A percentile compares a stretch with the other conserved stretches of the same genome.
phyloP scores from a whole-genome alignment of 2,329 filamentous ascomycete species.

The Hymenoscyphus infarciens region DNA sequence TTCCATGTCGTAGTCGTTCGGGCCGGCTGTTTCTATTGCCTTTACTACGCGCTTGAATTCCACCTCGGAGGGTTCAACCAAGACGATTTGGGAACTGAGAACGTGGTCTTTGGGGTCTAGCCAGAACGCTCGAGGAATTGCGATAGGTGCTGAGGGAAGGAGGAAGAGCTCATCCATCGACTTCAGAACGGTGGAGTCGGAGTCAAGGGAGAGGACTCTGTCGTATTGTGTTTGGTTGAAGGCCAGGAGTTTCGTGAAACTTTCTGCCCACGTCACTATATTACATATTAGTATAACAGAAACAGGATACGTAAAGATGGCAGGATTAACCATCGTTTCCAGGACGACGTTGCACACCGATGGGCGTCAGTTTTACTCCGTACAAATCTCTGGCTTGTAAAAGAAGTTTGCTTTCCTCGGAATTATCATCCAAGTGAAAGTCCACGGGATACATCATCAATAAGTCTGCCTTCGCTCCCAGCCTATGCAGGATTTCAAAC shows the following conservation, averaged over 20 bases:
- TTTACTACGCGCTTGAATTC: slow-evolving; percentile 43
- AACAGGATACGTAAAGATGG: background rate
- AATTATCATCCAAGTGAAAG: slow-evolving; percentile 36
- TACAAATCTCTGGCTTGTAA: slow-evolving; percentile 43
- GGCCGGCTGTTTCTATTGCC: slow-evolving; percentile 24
- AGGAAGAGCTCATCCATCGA: slow-evolving; percentile 59
- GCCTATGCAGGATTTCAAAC: slow-evolving; percentile 38
- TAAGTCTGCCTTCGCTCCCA: slow-evolving; percentile 44
- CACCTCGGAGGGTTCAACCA: slow-evolving; percentile 51
- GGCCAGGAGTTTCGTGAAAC: slow-evolving; percentile 62
- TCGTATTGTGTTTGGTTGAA: slow-evolving; percentile 62
- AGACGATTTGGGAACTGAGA: slow-evolving; percentile 53
- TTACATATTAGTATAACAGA: slow-evolving; percentile 22
- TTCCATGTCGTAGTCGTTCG: slow-evolving; percentile 55
- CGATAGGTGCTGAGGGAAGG: slow-evolving; percentile 48
- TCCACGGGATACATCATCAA: slow-evolving; percentile 44
- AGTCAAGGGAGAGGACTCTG: slow-evolving; percentile 20
- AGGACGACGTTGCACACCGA: slow-evolving; percentile 39
- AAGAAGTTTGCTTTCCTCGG: slow-evolving; percentile 37
- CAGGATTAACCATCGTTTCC: slow-evolving; percentile 19
- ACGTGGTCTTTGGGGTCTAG: slow-evolving; percentile 39
- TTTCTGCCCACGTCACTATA: slow-evolving; percentile 54
- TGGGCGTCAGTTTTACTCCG: slow-evolving; percentile 42
- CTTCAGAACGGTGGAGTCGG: slow-evolving; percentile 33
- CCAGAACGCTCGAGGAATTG: slow-evolving; percentile 63